Evolutionary conservation across 139 green algal species (phyloP), one percentile per base, ranked within the genome.

Genomic region (Volvox africanus): DNA sequence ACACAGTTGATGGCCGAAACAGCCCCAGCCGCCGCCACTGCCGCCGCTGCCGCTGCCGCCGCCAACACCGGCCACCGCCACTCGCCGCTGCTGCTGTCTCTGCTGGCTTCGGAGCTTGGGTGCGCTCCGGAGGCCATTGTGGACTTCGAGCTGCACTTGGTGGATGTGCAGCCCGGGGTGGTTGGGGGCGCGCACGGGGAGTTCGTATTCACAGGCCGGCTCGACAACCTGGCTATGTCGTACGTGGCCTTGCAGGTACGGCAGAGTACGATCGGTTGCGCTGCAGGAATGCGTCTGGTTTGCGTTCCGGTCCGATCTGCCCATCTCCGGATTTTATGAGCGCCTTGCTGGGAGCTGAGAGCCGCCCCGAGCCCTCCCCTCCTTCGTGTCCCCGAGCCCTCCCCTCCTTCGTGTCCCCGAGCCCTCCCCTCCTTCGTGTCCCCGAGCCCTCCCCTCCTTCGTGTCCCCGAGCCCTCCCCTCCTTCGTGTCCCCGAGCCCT

Each of bases 101-200:
- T 98, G 50, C 68, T 99, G 28, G 97, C 98, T 0, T 44, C 95
- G n/a, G 80, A 78, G 16, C 87, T 91, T 33, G 62, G 87, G 6
- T 67, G 71, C 24, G 0, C 9, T 3, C 30, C 94, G 0, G 91
- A 92, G 14, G 96, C 97, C 69, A 99, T 99, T 82, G 94, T 98
- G 1, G 98, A 99, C 89, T 99, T 99, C 92, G 98, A 99, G 90
- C 94, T 99, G n/a, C 96, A 99, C 69, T 89, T 99, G 44, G 98
- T 97, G 61, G 98, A 99, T 93, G 97, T 96, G 35, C 97, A 99
- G 93, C 94, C 75, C 86, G 85, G 94, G 16, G 55, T 88, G 69
- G 65, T 97, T 24, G 94, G 96, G 86, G 98, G 98, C 82, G 92
- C 93, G 12, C 37, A 95, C 0, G 93, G 97, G 28, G 98, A 99